These are phyloP conservation scores for Penicillium herquei DNA, from an alignment of 495 filamentous ascomycete genomes.

Conservation along the genomic window DNA sequence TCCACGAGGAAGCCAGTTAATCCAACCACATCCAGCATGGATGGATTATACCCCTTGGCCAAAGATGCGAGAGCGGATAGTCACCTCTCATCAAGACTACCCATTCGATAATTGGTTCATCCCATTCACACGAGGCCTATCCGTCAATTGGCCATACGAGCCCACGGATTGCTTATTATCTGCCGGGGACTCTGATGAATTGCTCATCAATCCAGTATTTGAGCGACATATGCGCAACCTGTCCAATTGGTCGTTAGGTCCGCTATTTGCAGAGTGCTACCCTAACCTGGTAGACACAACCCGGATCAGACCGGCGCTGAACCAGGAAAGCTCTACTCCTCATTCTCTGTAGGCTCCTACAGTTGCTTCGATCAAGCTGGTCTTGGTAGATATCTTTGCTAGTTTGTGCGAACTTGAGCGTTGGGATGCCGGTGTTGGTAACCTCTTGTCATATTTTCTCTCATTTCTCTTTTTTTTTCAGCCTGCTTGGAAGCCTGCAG, in stretches of 20 bases:
- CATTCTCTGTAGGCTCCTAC: background rate
- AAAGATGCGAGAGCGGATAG: constrained; percentile 63
- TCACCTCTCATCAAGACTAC: constrained; percentile 46
- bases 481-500: too few species aligned
- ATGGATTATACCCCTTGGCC: constrained; percentile 77
- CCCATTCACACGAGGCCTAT: constrained; percentile 69
- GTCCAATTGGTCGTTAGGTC: constrained; percentile 76
- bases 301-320: constrained; percentile 37
- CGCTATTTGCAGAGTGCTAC: constrained; percentile 61
- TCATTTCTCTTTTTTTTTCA: too few species aligned
- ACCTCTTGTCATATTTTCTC: background rate
- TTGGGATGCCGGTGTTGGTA: background rate
- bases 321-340: background rate
- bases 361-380: constrained; percentile 3
- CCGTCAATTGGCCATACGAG: constrained; percentile 77
- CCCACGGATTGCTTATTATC: constrained; percentile 57
- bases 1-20: constrained; percentile 60
- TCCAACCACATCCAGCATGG: constrained; percentile 69
- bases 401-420: background rate
- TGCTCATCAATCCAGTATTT: constrained; percentile 77
- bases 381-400: constrained; percentile 4
- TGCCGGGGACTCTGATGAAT: constrained; percentile 54
- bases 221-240: constrained; percentile 67
- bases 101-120: constrained; percentile 78
- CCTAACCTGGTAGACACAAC: constrained; percentile 57